Base-by-base conservation (phyloP, 2,329 filamentous ascomycete genomes). In the Colletotrichum sp. region DNA sequence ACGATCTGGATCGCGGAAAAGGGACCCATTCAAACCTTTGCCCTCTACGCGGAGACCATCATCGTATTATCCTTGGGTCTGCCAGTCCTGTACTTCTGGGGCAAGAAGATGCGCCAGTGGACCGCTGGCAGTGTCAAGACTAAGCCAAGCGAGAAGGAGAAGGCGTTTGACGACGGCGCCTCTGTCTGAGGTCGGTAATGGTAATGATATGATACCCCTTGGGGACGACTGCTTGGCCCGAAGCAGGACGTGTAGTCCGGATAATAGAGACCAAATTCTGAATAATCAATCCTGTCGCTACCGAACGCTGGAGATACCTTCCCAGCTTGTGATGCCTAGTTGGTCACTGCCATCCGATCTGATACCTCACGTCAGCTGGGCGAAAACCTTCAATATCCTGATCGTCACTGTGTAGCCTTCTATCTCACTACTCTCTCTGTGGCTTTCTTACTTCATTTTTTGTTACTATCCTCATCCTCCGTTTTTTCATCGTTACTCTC, bases 21-120 rank as follows among this genome's bases (percentile, higher is more conserved):
- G 39, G 83, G 82, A 2, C 75, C 81, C 7, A 68, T 83, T 7
- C 78, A 72, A 6, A 81, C 79, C 0, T 83, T 83, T 63, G 79
- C 79, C 9, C 79, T 84, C 6, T 84, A 82, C 36, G 82, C 80
- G 16, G 83, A 83, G 74, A 78, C 80, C 18, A 78, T 84, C 66
- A 79, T 83, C 36, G 80, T 84, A 2, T 59, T 81, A 5, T 79
- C 80, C 5, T 76, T 85, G 8, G 81, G 82, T 3, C 70, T 85
- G 36, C 81, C 82, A 1, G 59, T 76, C 1, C 78, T 85, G 30
- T 83, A 80, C 55, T 76, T 76, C 30, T 75, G 39, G 39, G 75
- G 75, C 36, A 76, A 76, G 55, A 71, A 15, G 62, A 62, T 84
- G n/a, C 78, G 83, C 3, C 57, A 76, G 24, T 83, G 80, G 81